These are phyloP conservation scores for Meyerozyma carpophila DNA, from an alignment of 1,139 yeast species.

Conservation along the genomic window DNA sequence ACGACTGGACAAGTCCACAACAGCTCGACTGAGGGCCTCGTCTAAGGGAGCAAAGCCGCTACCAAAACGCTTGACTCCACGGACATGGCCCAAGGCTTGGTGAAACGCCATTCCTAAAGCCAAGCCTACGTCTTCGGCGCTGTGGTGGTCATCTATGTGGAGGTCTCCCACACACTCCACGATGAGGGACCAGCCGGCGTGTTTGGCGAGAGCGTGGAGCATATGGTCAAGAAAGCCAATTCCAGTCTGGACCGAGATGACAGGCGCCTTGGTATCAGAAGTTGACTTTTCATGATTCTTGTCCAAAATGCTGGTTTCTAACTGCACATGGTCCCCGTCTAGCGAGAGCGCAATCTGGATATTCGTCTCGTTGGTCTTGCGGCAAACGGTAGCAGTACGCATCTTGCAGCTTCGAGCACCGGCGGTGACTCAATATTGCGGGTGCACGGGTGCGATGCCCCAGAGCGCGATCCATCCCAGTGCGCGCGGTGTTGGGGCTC, in stretches of 20 bases:
- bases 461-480: not conserved
- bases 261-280: constrained; percentile 51
- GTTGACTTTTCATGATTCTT: constrained; percentile 5
- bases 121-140: constrained; percentile 93
- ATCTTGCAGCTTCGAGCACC: not conserved
- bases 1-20: constrained; percentile 86
- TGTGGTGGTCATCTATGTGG: constrained; percentile 95
- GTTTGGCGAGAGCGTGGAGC: constrained; percentile 96
- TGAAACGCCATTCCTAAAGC: constrained; percentile 88
- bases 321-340: constrained; percentile 72
- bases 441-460: not conserved
- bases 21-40: constrained; percentile 92
- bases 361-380: constrained; percentile 90
- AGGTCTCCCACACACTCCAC: constrained; percentile 90
- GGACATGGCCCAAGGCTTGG: constrained; percentile 80
- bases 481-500: not conserved
- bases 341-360: constrained; percentile 80
- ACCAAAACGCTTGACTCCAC: constrained; percentile 94
- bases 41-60: constrained; percentile 92
- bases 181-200: constrained; percentile 90
- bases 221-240: constrained; percentile 95
- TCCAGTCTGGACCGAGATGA: constrained; percentile 80
- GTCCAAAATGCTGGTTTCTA: constrained; percentile 51
- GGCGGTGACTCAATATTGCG: not conserved
- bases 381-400: constrained; percentile 47